Evolutionary conservation across 1,284 basidiomycete species (phyloP), one percentile per base, ranked within the genome.

Genomic region (Rhodotorula glutinis): DNA sequence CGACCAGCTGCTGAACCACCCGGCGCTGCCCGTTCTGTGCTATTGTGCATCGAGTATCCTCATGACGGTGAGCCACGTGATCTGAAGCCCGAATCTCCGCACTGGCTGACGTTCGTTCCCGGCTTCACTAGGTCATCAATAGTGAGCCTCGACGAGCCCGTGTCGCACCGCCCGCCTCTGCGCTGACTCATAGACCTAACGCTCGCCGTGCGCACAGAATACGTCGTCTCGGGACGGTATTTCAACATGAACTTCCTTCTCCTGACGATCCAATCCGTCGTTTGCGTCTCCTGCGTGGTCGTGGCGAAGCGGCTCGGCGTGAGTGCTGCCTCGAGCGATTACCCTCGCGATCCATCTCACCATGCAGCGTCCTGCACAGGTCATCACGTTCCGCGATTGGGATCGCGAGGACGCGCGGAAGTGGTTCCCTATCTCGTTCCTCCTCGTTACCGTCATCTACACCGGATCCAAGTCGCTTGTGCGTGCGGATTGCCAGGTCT

Each of bases 221-320:
- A 89, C 76, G 91, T 98, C 67, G 94, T 98, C 14, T 98, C 95
- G 9, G 96, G 96, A 7, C 83, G 83, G 46, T 80, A 91, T 74
- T 99, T 99, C 80, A 91, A 90, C 74, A 98, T 98, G 95, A 98
- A 92, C 74, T 96, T 98, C 76, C 83, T 98, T 46, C 85, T 98
- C 38, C 84, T 98, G 29, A 87, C 90, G 66, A 92, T 98, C 69
- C 96, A 98, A 80, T 63, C 63, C 9, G 55, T 83, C 27, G 91
- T 96, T 71, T 96, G 92, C 78, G 87, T 91, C 33, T 76, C 83
- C 21, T 91, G 88, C 76, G 95, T 98, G 25, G 77, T 81, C 27
- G 62, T 79, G 9, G 88, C 88, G 66, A 97, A 96, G 81, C 86
- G 82, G 66, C 55, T 87, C 3, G 88, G 91, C n/a, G 77, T 75